These are phyloP conservation scores for Chaetomium strumarium DNA, from an alignment of 2,329 filamentous ascomycete species.

Conservation along the genomic window DNA sequence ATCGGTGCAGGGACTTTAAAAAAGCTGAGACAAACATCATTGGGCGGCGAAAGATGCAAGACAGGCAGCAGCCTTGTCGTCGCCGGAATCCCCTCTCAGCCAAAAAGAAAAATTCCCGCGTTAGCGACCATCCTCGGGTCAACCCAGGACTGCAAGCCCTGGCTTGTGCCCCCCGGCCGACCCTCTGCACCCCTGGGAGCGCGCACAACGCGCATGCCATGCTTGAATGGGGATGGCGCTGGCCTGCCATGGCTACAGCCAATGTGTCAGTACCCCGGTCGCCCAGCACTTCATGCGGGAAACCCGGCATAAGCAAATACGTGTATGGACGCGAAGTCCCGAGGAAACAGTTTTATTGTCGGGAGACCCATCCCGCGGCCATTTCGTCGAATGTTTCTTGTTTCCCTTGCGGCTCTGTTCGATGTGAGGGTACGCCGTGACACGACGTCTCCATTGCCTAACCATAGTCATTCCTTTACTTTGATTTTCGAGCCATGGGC, in stretches of 20 bases:
- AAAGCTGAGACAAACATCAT: neutral
- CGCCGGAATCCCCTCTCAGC: neutral
- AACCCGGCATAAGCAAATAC: neutral
- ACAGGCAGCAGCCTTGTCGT: neutral
- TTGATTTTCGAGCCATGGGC: slow-evolving; percentile 12
- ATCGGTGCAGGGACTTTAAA: slow-evolving; percentile 9
- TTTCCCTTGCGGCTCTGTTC: slow-evolving; percentile 6
- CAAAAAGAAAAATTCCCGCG: neutral
- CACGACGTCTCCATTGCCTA: slow-evolving; percentile 3
- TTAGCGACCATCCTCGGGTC: slow-evolving; percentile 1
- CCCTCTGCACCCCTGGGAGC: slow-evolving; percentile 6
- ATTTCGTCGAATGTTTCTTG: neutral
- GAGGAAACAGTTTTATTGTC: neutral
- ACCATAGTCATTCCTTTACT: slow-evolving; percentile 1
- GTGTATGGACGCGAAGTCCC: neutral
- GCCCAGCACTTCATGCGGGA: neutral
- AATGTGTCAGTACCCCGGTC: slow-evolving; percentile 10
- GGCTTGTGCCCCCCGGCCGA: neutral
- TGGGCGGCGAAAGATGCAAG: neutral
- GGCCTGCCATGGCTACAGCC: slow-evolving; percentile 4
- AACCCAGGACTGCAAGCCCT: slow-evolving; percentile 1
- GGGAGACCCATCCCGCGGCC: neutral
- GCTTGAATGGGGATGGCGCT: slow-evolving; percentile 2
- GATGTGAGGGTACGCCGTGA: slow-evolving; percentile 1
- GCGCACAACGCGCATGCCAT: neutral